Conservation (phyloP, 169 alveolate genomes). For the Eimeria necatrix region DNA sequence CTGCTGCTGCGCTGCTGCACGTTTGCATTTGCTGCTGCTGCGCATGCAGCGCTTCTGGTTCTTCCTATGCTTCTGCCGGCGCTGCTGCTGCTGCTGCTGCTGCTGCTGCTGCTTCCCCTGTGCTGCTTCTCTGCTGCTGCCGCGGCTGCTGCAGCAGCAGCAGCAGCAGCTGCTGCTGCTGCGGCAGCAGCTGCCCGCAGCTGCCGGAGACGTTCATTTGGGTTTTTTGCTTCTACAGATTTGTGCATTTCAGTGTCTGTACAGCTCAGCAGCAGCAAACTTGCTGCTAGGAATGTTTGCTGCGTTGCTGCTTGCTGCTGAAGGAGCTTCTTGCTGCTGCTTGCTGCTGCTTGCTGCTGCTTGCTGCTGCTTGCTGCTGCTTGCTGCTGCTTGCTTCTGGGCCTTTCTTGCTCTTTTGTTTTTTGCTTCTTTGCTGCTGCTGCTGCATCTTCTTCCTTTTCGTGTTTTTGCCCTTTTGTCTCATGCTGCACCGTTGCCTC, state of each 20-base stretch:
- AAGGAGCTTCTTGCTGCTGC: too few species aligned
- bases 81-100: not conserved
- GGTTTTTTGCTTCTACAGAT: not conserved
- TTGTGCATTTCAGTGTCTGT: too few species aligned
- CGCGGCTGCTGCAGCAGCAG: not conserved
- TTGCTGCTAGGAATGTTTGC: too few species aligned
- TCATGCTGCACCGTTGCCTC: not conserved
- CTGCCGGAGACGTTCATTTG: too few species aligned
- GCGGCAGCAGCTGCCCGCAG: not conserved
- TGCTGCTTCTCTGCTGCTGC: not conserved
- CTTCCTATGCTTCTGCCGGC: not conserved
- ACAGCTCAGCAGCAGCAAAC: too few species aligned
- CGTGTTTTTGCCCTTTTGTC: not conserved
- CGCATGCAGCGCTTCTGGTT: not conserved
- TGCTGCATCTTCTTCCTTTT: not conserved
- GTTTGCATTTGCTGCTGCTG: not conserved
- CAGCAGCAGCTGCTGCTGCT: slow-evolving; percentile 9
- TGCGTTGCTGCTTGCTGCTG: too few species aligned
- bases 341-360: not conserved
- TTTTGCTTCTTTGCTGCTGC: not conserved
- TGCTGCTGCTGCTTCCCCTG: not conserved
- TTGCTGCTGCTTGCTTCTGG: not conserved
- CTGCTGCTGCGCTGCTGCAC: slow-evolving; percentile 2
- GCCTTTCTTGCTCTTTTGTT: not conserved
- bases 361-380: slow-evolving; percentile 16